These are phyloP conservation scores for Vitis hybrid DNA, from an alignment of 177 flowering plant genomes.

Conservation along the genomic window DNA sequence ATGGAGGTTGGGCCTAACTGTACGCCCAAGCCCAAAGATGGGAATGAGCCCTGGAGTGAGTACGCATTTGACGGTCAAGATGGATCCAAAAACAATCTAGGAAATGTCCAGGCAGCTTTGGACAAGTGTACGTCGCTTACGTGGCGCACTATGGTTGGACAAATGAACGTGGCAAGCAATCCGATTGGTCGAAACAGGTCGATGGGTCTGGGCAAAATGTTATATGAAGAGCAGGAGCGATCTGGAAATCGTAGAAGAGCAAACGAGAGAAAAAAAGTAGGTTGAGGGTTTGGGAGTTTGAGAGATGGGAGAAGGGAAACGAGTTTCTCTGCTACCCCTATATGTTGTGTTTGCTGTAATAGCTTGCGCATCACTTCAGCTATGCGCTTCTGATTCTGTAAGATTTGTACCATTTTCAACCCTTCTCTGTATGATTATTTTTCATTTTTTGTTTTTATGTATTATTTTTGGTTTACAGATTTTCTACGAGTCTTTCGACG, in stretches of 20 bases:
- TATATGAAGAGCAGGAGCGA: slow-evolving; percentile 1
- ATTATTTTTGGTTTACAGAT: slow-evolving; percentile 29
- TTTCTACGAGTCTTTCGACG: slow-evolving; percentile 87
- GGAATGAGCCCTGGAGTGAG: too few relatives aligned
- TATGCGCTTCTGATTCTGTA: slow-evolving; percentile 23
- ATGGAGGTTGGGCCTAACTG: too few relatives aligned
- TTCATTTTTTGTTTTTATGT: neutral
- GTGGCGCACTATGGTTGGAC: slow-evolving; percentile 43
- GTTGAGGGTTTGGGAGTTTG: neutral
- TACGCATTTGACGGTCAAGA: too few relatives aligned
- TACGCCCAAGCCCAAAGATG: too few relatives aligned
- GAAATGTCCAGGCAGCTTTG: too few relatives aligned
- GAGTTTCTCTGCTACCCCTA: slow-evolving; percentile 14
- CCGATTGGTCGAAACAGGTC: slow-evolving; percentile 52
- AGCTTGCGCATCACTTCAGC: slow-evolving; percentile 29
- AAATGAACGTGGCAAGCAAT: slow-evolving; percentile 38
- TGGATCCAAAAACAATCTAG: too few relatives aligned
- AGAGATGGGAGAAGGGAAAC: slow-evolving; percentile 32
- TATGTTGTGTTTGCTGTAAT: slow-evolving; percentile 14
- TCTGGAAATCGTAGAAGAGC: neutral
- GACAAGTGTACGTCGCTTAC: slow-evolving; percentile 1
- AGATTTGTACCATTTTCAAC: too few relatives aligned
- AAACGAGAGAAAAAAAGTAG: neutral
- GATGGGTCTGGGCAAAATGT: slow-evolving; percentile 13
- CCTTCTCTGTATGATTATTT: neutral